A percentile compares a stretch with the other conserved stretches of the same genome.
Evolutionary conservation across 2,329 filamentous ascomycete genomes (phyloP).

Genomic region (Pseudogymnoascus sp.): DNA sequence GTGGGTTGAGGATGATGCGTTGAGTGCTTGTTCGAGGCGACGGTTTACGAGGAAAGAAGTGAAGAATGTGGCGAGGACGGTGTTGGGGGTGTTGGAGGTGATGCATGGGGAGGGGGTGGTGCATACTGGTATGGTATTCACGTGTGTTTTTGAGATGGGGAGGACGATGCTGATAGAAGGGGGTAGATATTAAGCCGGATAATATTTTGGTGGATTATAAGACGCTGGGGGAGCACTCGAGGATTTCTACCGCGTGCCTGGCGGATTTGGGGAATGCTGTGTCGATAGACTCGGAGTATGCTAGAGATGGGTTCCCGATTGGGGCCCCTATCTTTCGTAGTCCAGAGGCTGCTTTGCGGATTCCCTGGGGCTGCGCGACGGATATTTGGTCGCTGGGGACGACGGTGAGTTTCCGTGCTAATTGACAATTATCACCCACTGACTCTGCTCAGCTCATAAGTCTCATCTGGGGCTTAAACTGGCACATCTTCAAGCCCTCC

Average conservation of each 20-base stretch:
- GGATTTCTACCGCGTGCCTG: conserved; percentile 10
- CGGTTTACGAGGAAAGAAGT: conserved; percentile 17
- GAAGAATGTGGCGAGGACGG: conserved; percentile 20
- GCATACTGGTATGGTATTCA: conserved; percentile 21
- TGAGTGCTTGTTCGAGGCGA: conserved; percentile 19
- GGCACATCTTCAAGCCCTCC: conserved; percentile 23
- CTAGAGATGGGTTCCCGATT: conserved; percentile 16
- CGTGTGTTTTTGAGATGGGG: no score
- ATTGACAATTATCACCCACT: not conserved
- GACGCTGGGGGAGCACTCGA: not conserved
- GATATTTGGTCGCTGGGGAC: conserved; percentile 22
- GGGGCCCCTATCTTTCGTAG: conserved; percentile 18
- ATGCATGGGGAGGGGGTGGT: conserved; percentile 22
- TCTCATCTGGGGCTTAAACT: conserved; percentile 23
- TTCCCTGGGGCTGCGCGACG: conserved; percentile 20
- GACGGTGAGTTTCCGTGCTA: conserved; percentile 12
- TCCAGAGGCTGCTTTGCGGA: conserved; percentile 18
- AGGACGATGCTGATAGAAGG: not conserved
- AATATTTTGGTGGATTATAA: conserved; percentile 16
- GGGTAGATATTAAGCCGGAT: not conserved
- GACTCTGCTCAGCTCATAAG: conserved; percentile 21
- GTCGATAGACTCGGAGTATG: conserved; percentile 11
- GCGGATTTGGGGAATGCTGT: conserved; percentile 14
- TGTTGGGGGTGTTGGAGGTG: conserved; percentile 20
- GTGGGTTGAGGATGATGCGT: conserved; percentile 20